Evolutionary conservation across 2,329 filamentous ascomycete genomes (phyloP), one percentile per base, ranked within the genome.

Genomic region (Diaporthe sp.): DNA sequence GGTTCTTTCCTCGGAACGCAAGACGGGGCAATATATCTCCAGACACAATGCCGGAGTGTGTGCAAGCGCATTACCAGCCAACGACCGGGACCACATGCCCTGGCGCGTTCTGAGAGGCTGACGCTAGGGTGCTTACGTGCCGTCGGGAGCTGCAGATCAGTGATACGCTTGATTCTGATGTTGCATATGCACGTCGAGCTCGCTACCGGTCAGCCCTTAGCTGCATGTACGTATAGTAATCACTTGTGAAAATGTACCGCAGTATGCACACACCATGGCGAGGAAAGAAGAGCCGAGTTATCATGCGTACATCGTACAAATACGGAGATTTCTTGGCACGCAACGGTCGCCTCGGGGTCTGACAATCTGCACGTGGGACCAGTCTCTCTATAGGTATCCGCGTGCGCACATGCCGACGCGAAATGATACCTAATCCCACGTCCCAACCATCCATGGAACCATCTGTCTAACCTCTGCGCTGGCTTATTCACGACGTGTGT

Each of bases 231-330:
- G 42, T 31, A 31, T 10, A 39, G 37, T 39, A 39, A 65, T n/a
- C 31, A 8, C 44, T 67, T 13, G 42, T 44, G 42, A 19, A 6
- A 44, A 44, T 44, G 42, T 44, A 19, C 17, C 10, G 37, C 57
- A 61, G 9, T 25, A 9, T 25, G 57, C 15, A n/a, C 15, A n/a
- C 15, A 5, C 7, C 39, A 28, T 8, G 22, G 2, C 13, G 12
- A 68, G 62, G 62, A 39, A 49, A 70, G 13, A 42, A 28, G 37
- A 55, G 46, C 65, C 46, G 65, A 42, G 44, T 12, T 12, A 37
- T 39, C 22, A 49, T 37, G 46, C 49, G 31, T 70, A 19, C n/a
- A 10, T 34, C 22, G n/a, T 39, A 25, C 13, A 19, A 7, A 39
- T 42, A 25, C 31, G n/a, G 17, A 19, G 15, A 10, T 28, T 65